Evolutionary conservation across 78 protist genomes (phyloP).

Genomic region (Dictyostelium purpureum): DNA sequence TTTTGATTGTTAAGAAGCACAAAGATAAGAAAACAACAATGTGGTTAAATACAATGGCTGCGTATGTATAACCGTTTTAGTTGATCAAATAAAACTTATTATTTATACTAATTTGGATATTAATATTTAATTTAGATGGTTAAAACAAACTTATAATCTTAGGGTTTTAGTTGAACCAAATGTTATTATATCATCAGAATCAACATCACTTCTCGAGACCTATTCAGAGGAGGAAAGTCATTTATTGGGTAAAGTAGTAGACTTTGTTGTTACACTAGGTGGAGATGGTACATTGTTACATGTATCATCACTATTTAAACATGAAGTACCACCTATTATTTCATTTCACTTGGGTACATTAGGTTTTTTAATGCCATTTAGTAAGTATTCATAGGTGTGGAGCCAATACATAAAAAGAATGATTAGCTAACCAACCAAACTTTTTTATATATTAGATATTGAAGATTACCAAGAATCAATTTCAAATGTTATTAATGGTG

Average conservation of each 20-base stretch:
- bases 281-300: slow-evolving; percentile 96
- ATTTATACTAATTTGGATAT: no score
- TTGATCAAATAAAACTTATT: neutral
- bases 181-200: neutral
- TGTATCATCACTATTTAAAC: slow-evolving; percentile 82
- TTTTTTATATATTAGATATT: no score
- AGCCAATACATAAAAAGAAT: neutral
- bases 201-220: neutral
- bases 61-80: neutral
- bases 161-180: slow-evolving; percentile 68
- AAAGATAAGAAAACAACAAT: slow-evolving; percentile 52
- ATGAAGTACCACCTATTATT: slow-evolving; percentile 88
- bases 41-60: slow-evolving; percentile 34
- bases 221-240: slow-evolving; percentile 56
- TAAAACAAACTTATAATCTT: neutral
- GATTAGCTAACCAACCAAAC: neutral
- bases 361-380: slow-evolving; percentile 93
- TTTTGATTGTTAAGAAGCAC: slow-evolving; percentile 50
- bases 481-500: slow-evolving; percentile 44
- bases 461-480: slow-evolving; percentile 61
- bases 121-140: slow-evolving; percentile 17
- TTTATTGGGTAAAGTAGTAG: slow-evolving; percentile 76
- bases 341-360: slow-evolving; percentile 90
- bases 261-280: slow-evolving; percentile 91
- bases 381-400: no score